phyloP scores from a whole-genome alignment of 345 rosid genomes.

The Brassica incana region DNA sequence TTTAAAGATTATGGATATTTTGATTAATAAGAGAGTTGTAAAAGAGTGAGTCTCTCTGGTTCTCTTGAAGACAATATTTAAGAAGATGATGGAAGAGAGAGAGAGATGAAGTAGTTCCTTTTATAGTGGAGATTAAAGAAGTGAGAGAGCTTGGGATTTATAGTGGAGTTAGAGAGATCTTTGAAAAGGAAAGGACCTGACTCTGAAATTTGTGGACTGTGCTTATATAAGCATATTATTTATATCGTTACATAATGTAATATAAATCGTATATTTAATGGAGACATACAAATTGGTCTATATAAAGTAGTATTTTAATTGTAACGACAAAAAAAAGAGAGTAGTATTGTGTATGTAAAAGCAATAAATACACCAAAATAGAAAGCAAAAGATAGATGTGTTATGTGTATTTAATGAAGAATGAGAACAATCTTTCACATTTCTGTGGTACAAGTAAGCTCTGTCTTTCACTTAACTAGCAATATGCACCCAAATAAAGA shows the following conservation, averaged over 20 bases:
- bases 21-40: neutral
- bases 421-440: constrained; percentile 17
- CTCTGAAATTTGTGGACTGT: constrained; percentile 19
- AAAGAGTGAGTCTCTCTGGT: constrained; percentile 1
- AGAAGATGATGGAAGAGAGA: constrained; percentile 25
- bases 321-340: no score
- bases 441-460: constrained; percentile 15
- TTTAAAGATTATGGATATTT: neutral
- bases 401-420: constrained; percentile 18
- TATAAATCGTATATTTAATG: neutral
- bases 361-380: constrained; percentile 23
- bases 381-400: neutral
- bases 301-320: neutral
- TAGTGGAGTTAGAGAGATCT: constrained; percentile 34
- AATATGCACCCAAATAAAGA: neutral
- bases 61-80: constrained; percentile 1
- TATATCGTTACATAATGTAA: neutral
- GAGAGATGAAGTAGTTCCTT: constrained; percentile 16
- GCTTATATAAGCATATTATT: constrained; percentile 6
- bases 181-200: constrained; percentile 35
- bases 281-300: neutral
- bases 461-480: neutral
- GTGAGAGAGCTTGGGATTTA: constrained; percentile 11
- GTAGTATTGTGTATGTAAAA: constrained; percentile 28
- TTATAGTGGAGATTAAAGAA: constrained; percentile 25